A percentile compares a stretch with the other conserved stretches of the same genome.
Conservation (phyloP, 352 stramenopile genomes). For the Globisporangium apiculatum region DNA sequence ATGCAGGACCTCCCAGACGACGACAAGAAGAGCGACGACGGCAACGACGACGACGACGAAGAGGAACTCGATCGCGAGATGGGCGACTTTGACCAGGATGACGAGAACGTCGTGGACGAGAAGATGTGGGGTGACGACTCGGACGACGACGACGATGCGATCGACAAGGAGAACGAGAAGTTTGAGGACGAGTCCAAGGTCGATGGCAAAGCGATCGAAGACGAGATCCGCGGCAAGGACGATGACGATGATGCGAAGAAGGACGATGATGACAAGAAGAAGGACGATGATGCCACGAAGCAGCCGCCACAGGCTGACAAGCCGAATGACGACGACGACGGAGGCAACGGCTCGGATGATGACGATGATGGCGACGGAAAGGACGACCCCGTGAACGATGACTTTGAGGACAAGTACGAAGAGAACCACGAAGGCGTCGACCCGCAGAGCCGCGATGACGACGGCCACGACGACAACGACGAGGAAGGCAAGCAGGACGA, state of each 20-base stretch:
- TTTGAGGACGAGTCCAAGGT: conserved; percentile 86
- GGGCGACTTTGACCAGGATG: conserved; percentile 94
- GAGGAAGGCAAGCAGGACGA: conserved; percentile 44
- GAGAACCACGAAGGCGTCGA: conserved; percentile 63
- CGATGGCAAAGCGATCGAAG: conserved; percentile 69
- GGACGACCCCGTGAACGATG: conserved; percentile 89
- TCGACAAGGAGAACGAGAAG: conserved; percentile 96
- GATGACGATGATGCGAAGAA: conserved; percentile 83
- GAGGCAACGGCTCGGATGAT: conserved; percentile 27
- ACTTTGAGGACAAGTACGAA: conserved; percentile 85
- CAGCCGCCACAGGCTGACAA: conserved; percentile 36
- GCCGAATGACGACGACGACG: conserved; percentile 29
- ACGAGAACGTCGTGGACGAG: conserved; percentile 99
- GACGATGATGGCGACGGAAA: conserved; percentile 41
- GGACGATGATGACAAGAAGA: conserved; percentile 54
- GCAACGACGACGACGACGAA: conserved; percentile 82
- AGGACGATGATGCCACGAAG: conserved; percentile 31
- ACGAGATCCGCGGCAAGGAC: conserved; percentile 87
- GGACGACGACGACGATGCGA: conserved; percentile 89
- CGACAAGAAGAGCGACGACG: conserved; percentile 85
- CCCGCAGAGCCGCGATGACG: conserved; percentile 43
- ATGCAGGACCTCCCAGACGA: conserved; percentile 96
- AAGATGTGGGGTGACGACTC: conserved; percentile 97
- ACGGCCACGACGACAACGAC: conserved; percentile 39
- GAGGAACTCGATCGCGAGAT: conserved; percentile 99